Conservation (phyloP, 2,329 filamentous ascomycete species). For the Colletotrichum trifolii region DNA sequence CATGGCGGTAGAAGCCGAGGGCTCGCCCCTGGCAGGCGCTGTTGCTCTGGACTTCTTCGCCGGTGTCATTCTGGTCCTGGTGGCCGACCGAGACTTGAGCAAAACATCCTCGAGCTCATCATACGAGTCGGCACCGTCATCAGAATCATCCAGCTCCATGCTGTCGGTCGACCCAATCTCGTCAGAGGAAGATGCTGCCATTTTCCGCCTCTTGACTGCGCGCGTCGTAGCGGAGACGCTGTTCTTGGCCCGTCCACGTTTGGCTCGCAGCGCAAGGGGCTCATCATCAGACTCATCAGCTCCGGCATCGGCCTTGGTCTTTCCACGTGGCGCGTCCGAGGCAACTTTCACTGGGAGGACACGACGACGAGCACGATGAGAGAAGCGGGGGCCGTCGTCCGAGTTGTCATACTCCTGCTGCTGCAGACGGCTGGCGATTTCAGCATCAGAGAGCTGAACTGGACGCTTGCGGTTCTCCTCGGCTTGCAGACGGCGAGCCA, state of each 20-base stretch:
- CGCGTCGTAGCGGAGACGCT: conserved; percentile 40
- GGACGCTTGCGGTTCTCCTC: conserved; percentile 44
- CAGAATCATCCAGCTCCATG: conserved; percentile 39
- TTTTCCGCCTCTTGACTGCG: conserved; percentile 32
- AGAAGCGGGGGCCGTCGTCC: background rate
- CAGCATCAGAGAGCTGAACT: conserved; percentile 40
- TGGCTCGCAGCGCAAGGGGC: conserved; percentile 20
- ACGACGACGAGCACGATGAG: conserved; percentile 2
- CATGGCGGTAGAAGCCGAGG: background rate
- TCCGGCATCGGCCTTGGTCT: conserved; percentile 8
- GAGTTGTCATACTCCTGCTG: conserved; percentile 44
- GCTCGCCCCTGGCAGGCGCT: too few species aligned
- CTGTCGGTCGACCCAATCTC: conserved; percentile 34
- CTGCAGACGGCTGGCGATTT: conserved; percentile 49
- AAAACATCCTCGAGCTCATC: conserved; percentile 8
- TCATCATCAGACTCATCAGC: conserved; percentile 25
- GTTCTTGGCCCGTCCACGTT: conserved; percentile 43
- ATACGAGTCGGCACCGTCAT: background rate
- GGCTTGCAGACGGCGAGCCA: conserved; percentile 49
- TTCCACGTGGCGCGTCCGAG: background rate
- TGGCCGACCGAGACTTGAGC: conserved; percentile 1
- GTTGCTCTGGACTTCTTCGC: conserved; percentile 3
- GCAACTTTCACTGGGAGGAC: background rate
- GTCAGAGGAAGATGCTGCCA: background rate
- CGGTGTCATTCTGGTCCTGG: conserved; percentile 8